Conservation (phyloP, 202 grass and related monocot genomes). For the Eragrostis tef region DNA sequence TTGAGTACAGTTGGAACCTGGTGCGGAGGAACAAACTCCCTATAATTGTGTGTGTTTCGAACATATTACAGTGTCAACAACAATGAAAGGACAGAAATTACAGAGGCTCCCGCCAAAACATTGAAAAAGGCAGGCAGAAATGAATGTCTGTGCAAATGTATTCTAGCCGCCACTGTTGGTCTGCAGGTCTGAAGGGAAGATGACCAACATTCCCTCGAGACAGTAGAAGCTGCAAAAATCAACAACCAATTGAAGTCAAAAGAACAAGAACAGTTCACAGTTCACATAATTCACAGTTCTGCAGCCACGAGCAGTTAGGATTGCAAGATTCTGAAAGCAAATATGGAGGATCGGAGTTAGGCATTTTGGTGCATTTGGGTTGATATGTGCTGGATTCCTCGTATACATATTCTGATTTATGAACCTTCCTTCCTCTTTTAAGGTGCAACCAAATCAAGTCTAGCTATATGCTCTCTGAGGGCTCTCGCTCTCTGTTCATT, state of each 20-base stretch:
- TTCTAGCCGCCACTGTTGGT: conserved; percentile 14
- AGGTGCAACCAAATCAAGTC: not conserved
- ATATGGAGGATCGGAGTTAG: not conserved
- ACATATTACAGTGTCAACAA: conserved; percentile 35
- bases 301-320: not conserved
- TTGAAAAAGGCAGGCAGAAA: conserved; percentile 3
- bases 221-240: conserved; percentile 30
- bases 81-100: conserved; percentile 23
- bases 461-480: not conserved
- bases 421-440: not conserved
- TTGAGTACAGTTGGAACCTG: not conserved
- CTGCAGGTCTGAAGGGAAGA: conserved; percentile 24
- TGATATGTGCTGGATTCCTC: not conserved
- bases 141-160: conserved; percentile 29
- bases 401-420: not conserved
- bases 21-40: conserved; percentile 18
- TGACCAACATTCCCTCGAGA: conserved; percentile 15
- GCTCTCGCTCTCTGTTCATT: too few species aligned
- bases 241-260: not conserved
- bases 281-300: not conserved
- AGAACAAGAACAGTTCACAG: too few species aligned
- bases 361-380: not conserved
- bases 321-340: not conserved
- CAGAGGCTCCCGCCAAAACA: conserved; percentile 37
- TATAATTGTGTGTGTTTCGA: conserved; percentile 44